Percentiles rank a stretch among this genome's conserved stretches.
These are phyloP conservation scores for Penicillium taxi DNA, from an alignment of 495 filamentous ascomycete species.

Conservation along the genomic window DNA sequence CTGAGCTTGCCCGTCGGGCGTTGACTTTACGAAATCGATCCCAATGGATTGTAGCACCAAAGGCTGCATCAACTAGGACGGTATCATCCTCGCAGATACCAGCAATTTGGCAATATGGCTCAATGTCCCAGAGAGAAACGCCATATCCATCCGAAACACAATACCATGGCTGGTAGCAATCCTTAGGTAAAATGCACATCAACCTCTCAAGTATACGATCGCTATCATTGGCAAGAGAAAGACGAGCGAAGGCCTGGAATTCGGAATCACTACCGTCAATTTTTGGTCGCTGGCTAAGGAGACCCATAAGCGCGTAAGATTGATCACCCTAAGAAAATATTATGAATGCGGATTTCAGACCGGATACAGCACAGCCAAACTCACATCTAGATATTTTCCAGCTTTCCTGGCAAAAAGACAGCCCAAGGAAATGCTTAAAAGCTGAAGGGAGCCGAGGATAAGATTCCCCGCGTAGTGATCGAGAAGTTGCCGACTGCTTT, in stretches of 20 bases:
- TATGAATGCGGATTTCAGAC: too few relatives aligned
- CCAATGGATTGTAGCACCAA: slow-evolving; percentile 1
- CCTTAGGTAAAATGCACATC: not conserved
- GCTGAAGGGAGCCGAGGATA: not conserved
- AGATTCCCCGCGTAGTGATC: not conserved
- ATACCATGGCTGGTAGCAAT: not conserved
- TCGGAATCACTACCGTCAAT: not conserved
- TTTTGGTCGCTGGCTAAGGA: not conserved
- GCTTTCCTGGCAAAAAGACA: not conserved
- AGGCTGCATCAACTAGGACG: not conserved
- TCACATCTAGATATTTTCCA: not conserved
- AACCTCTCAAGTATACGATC: not conserved
- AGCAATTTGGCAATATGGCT: not conserved
- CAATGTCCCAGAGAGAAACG: not conserved
- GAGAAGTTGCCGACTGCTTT: not conserved
- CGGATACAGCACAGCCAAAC: too few relatives aligned
- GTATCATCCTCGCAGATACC: not conserved
- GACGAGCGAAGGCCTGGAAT: not conserved
- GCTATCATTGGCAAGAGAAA: slow-evolving; percentile 1
- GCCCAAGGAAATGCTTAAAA: not conserved
- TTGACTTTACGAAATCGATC: not conserved
- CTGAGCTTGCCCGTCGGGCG: not conserved
- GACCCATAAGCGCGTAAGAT: slow-evolving; percentile 1
- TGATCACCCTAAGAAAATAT: not conserved
- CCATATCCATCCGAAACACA: not conserved